phyloP scores from a whole-genome alignment of 495 filamentous ascomycete species.

The Xylaria curta region DNA sequence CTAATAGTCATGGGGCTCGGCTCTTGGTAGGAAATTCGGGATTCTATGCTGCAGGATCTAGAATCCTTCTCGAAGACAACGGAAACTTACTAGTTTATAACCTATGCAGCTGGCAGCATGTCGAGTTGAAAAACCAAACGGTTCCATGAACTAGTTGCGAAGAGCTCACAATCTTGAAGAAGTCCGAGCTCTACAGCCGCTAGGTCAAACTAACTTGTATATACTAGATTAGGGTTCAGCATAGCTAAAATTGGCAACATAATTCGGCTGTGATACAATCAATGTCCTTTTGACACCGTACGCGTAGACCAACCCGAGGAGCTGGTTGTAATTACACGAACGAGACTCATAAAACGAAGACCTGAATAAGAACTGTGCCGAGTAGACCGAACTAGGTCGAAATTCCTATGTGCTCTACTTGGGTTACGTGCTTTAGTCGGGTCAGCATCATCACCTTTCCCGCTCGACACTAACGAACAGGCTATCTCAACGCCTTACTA shows the following conservation, averaged over 20 bases:
- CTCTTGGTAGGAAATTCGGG: not conserved
- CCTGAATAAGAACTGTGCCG: not conserved
- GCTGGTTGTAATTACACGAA: not conserved
- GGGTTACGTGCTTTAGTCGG: not conserved
- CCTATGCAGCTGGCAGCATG: not conserved
- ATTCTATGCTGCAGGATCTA: not conserved
- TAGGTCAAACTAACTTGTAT: not conserved
- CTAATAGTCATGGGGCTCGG: not conserved
- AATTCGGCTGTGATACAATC: not conserved
- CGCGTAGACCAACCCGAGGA: not conserved
- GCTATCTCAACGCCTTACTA: not conserved
- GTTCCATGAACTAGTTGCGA: not conserved
- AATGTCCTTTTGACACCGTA: not conserved
- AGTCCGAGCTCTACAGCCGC: not conserved
- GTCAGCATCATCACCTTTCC: not conserved
- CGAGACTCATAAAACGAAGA: not conserved
- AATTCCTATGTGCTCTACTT: not conserved
- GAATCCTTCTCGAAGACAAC: constrained; percentile 14
- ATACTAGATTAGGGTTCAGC: constrained; percentile 3
- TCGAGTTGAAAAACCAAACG: not conserved
- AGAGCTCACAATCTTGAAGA: not conserved
- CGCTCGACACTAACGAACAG: not conserved
- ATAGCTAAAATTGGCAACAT: constrained; percentile 18
- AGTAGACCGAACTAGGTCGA: not conserved
- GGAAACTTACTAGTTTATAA: not conserved